These are phyloP conservation scores for Orbilia oligospora DNA, from an alignment of 2,329 filamentous ascomycete genomes.

Conservation along the genomic window DNA sequence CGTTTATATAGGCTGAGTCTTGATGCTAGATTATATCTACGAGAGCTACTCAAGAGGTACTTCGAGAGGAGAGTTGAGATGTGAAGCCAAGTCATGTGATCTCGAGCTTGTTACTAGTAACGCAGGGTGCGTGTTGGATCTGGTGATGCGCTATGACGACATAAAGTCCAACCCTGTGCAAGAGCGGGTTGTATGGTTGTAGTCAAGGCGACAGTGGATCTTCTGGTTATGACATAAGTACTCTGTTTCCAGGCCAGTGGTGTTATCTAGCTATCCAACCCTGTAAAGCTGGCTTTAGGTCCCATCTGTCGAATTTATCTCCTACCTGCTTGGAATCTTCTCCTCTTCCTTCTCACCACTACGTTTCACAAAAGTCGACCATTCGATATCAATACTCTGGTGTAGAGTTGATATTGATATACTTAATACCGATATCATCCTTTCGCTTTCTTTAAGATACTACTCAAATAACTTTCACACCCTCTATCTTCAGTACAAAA, in stretches of 20 bases:
- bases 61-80: not conserved
- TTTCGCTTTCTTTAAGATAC: not conserved
- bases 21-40: not conserved
- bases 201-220: slow-evolving; percentile 5
- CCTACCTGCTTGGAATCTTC: not conserved
- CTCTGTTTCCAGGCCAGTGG: slow-evolving; percentile 11
- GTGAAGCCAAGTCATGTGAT: slow-evolving; percentile 16
- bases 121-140: slow-evolving; percentile 8
- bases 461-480: not conserved
- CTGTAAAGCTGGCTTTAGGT: not conserved
- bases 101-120: slow-evolving; percentile 5
- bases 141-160: slow-evolving; percentile 60
- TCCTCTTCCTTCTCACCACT: slow-evolving; percentile 7
- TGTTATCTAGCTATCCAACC: not conserved
- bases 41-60: not conserved
- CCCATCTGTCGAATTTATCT: not conserved
- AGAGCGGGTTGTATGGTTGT: not conserved
- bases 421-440: slow-evolving; percentile 3
- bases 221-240: slow-evolving; percentile 41
- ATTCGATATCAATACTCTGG: not conserved
- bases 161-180: slow-evolving; percentile 30
- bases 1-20: slow-evolving; percentile 14
- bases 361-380: slow-evolving; percentile 24
- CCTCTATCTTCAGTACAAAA: not conserved
- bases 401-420: slow-evolving; percentile 13